Evolutionary conservation across 192 early-diverging fungal species (phyloP).

Genomic region (Geosiphon pyriformis): DNA sequence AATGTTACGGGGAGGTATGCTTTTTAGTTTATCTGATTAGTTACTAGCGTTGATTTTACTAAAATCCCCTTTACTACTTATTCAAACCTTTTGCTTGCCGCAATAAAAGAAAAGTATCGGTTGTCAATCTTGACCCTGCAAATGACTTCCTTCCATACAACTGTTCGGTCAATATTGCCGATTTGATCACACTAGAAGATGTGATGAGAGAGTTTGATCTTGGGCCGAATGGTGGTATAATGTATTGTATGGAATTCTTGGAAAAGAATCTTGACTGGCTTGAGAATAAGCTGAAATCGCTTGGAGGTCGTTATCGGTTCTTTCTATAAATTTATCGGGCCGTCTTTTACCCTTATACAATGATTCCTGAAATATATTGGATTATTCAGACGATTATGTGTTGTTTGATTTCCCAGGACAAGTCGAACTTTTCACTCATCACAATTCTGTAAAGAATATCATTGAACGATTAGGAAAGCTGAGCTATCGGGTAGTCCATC

Average conservation of each 20-base stretch:
- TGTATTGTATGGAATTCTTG: slow-evolving; percentile 94
- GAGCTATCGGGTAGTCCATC: slow-evolving; percentile 55
- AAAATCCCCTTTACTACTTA: background rate
- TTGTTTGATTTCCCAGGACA: slow-evolving; percentile 97
- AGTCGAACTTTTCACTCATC: slow-evolving; percentile 97
- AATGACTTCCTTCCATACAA: slow-evolving; percentile 84
- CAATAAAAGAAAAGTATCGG: slow-evolving; percentile 56
- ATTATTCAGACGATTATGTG: slow-evolving; percentile 71
- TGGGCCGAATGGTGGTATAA: slow-evolving; percentile 95
- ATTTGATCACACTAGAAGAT: slow-evolving; percentile 90
- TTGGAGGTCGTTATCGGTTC: slow-evolving; percentile 30
- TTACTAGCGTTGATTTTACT: background rate
- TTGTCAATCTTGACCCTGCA: slow-evolving; percentile 99
- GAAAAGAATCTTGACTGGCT: slow-evolving; percentile 92
- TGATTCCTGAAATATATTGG: no score
- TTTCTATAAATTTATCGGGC: background rate
- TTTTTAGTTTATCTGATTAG: background rate
- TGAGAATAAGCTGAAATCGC: slow-evolving; percentile 61
- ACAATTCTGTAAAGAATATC: slow-evolving; percentile 74
- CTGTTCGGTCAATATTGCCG: slow-evolving; percentile 75
- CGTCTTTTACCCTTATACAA: no score
- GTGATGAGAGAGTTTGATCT: slow-evolving; percentile 84
- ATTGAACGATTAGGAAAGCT: slow-evolving; percentile 63
- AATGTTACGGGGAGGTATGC: slow-evolving; percentile 62
- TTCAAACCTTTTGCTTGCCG: background rate